Base-by-base conservation (phyloP, 2,329 filamentous ascomycete species). In the Myriosclerotinia curreyana region DNA sequence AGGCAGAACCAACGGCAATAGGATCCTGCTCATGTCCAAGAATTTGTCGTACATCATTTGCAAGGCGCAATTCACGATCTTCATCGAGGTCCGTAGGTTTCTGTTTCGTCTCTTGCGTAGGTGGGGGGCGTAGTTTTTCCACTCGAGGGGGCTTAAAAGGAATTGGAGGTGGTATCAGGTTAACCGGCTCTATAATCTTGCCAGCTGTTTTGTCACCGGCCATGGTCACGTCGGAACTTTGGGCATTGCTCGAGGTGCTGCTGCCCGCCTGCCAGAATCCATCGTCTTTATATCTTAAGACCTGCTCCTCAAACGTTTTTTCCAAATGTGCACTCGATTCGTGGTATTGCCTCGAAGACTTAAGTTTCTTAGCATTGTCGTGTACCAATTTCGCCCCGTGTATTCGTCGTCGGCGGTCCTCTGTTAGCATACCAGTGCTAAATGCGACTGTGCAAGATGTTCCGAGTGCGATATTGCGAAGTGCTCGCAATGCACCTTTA, bases 331-430 rank as follows among this genome's bases (percentile, higher is more conserved):
- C 64, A 31, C 74, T 74, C 28, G 70, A 69, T 14, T 75, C 68
- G 53, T 76, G 74, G 66, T 81, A 80, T 20, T 74, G 71, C 54
- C 72, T 76, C 14, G 76, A 75, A 5, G 77, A 77, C 64, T 79
- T 82, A 12, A 85, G 71, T 64, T 79, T 83, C 62, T 80, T 76
- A 28, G 80, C 81, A 76, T 85, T 85, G 5, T 81, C 77, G 44
- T 83, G 77, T 20, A 81, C 80, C 25, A 80, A 76, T 52, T 77
- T 77, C 42, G 82, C 78, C 52, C 82, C 76, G 62, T 80, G 80
- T 66, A 85, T 80, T 34, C 82, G 80, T 64, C 82, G 81, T 65
- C 83, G 79, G 55, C 82, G 81, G 73, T 86, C 83, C 73, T 86
- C 83, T 64, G 83, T 77, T 63, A 86, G 75, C 34, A 83, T 72